Evolutionary conservation across 2,329 filamentous ascomycete genomes (phyloP), one percentile per base, ranked within the genome.

Genomic region (Penicillium griseofulvum): DNA sequence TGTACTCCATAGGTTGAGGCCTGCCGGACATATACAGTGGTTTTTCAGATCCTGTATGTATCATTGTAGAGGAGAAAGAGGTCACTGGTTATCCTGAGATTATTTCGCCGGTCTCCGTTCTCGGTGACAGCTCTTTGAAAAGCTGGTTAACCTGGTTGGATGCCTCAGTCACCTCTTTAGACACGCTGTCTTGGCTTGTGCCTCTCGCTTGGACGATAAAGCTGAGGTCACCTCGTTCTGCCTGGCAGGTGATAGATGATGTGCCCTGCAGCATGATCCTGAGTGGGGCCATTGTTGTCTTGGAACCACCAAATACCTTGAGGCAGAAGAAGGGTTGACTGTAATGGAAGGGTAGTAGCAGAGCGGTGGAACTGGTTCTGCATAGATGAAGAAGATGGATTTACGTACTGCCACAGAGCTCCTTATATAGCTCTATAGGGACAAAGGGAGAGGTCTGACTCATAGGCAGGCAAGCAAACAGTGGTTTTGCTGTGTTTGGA

Each of bases 71-170:
- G 8, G 60, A 59, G 24, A 62, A 63, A 16, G 53, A 55, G 16
- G 63, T 62, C 6, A 68, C 59, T 3, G 66, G 57, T 3, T 65
- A 60, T 2, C 57, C 55, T 6, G 53, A 29, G 2, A 61, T 52
- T 8, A 58, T 33, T 9, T 34, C 43, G 12, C 55, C 56, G 4
- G 39, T 36, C 14, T 47, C 38, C 1, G 55, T 42, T 24, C 58
- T 58, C 2, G 59, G 55, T 1, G 50, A 57, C 4, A 65, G 47
- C 3, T 37, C 43, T 16, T 56, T 58, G 39, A 65, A 58, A 8
- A 54, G 39, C 4, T 42, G 29, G 34, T 48, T 46, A n/a, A 63
- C 37, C 8, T 57, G 38, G 38, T 61, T 57, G 2, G 54, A 56
- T 17, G 43, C 50, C 5, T 36, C 29, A 5, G 49, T 49, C 17